Base-by-base conservation (phyloP, 192 early-diverging fungal species). In the Coemansia sp. region DNA sequence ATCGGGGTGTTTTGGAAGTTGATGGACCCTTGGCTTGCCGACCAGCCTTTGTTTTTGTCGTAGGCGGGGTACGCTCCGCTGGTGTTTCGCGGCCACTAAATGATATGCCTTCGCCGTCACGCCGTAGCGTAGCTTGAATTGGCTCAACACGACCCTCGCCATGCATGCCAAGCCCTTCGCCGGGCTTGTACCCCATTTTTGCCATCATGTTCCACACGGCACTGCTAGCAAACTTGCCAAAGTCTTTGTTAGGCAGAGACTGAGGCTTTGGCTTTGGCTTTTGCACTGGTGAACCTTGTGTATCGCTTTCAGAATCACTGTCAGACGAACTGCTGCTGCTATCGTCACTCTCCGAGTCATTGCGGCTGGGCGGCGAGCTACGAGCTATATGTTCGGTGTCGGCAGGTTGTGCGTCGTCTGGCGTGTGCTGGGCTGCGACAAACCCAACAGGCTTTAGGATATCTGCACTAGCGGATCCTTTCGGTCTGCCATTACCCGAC, bases 101-200 rank as follows among this genome's bases (percentile, higher is more conserved):
- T 21, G 91, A 90, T 41, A 98, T 84, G 39, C 95, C 96, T 84
- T 88, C 87, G 60, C 87, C 84, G 9, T 73, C 68, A 2, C 93
- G 95, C 32, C 95, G 88, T 14, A 89, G 58, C 64, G 92, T 93
- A 6, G 91, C 92, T 51, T 97, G 90, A 27, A 98, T 89, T 5
- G 97, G 97, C 52, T 94, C 90, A 4, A 93, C 83, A 19, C 95
- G 95, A 62, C 97, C 97, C 47, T 81, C 76, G 5, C 93, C 92
- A 6, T 89, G 87, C 49, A 82, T 82, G 1, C 97, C 97, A n/a
- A 98, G 78, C 62, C 95, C 95, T 78, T 92, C 82, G 14, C 97
- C 97, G 22, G 77, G 80, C 65, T 85, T 85, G 86, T 91, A 98
- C 32, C 95, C 95, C 91, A 95, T 93, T 64, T 91, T 93, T 54